These are phyloP conservation scores for Cryomyces minteri DNA, from an alignment of 495 filamentous ascomycete species.

Conservation along the genomic window DNA sequence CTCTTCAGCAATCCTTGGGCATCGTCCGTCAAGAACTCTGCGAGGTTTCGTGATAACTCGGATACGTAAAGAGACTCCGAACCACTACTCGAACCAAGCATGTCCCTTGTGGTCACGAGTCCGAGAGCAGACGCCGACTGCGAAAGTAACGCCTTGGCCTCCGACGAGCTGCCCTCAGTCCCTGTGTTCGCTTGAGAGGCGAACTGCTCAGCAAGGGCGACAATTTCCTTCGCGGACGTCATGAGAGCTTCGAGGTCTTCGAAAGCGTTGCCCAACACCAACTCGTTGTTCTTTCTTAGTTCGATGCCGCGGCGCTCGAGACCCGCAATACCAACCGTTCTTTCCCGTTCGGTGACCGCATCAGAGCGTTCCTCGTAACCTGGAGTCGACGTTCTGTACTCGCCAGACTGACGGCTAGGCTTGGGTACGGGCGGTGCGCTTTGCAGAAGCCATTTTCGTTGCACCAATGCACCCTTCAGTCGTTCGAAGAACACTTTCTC, in stretches of 20 bases:
- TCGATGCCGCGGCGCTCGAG: conserved; percentile 71
- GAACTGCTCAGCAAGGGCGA: conserved; percentile 81
- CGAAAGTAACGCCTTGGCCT: conserved; percentile 56
- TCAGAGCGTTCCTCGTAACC: neutral
- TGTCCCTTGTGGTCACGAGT: conserved; percentile 86
- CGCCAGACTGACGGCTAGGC: conserved; percentile 20
- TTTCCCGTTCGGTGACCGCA: conserved; percentile 21
- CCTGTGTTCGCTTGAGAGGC: conserved; percentile 44
- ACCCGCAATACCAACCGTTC: conserved; percentile 76
- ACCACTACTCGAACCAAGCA: conserved; percentile 36
- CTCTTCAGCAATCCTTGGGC: conserved; percentile 56
- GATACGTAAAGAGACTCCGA: conserved; percentile 44
- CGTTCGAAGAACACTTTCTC: conserved; percentile 82
- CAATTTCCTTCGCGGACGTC: conserved; percentile 89
- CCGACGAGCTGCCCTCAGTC: conserved; percentile 32
- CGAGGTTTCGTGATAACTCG: conserved; percentile 74
- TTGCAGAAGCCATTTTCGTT: conserved; percentile 91
- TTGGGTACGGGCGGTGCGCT: conserved; percentile 78
- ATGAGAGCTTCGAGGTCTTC: conserved; percentile 94
- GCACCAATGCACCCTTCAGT: conserved; percentile 68
- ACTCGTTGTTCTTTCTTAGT: conserved; percentile 73
- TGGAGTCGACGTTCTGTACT: conserved; percentile 1
- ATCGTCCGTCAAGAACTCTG: conserved; percentile 90
- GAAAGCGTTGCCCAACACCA: conserved; percentile 85
- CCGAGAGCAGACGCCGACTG: conserved; percentile 74